These are phyloP conservation scores for Knoxdaviesia capensis DNA, from an alignment of 2,329 filamentous ascomycete genomes.

Conservation along the genomic window DNA sequence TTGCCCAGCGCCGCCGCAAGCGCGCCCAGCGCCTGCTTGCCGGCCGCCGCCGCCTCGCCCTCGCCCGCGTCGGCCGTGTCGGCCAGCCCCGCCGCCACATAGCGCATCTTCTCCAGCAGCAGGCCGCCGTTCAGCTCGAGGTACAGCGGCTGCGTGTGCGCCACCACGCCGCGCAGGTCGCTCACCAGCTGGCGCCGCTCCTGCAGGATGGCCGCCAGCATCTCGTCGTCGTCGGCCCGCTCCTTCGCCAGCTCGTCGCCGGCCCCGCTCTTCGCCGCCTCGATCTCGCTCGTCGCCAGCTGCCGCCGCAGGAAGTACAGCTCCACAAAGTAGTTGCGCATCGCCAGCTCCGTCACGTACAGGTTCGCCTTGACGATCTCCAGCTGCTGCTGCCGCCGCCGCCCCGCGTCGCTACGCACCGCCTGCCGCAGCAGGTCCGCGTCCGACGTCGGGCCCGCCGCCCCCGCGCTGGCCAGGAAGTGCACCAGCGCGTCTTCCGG, in stretches of 20 bases:
- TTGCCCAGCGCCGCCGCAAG: constrained; percentile 3
- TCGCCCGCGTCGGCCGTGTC: constrained; percentile 15
- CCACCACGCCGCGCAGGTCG: constrained; percentile 54
- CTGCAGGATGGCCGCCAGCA: constrained; percentile 44
- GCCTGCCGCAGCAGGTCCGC: constrained; percentile 25
- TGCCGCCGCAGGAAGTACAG: constrained; percentile 66
- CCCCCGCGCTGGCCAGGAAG: constrained; percentile 19
- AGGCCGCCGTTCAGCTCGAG: constrained; percentile 54
- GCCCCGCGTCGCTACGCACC: constrained; percentile 25
- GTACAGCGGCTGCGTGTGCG: constrained; percentile 63
- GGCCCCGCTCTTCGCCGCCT: constrained; percentile 14
- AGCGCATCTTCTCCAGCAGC: constrained; percentile 65
- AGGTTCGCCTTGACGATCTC: constrained; percentile 90
- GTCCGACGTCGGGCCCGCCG: constrained; percentile 22
- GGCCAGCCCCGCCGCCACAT: constrained; percentile 63
- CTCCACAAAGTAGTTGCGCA: constrained; percentile 68
- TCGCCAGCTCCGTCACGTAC: constrained; percentile 61
- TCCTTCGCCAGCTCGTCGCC: constrained; percentile 16
- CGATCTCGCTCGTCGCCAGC: constrained; percentile 25
- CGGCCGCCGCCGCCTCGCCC: neutral
- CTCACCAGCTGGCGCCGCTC: constrained; percentile 71
- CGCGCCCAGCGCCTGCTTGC: constrained; percentile 1
- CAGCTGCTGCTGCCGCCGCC: constrained; percentile 44
- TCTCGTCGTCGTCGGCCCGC: constrained; percentile 21
- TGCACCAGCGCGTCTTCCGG: constrained; percentile 7